Evolutionary conservation across 169 alveolate species (phyloP).

Genomic region (Plasmodium blacklocki): DNA sequence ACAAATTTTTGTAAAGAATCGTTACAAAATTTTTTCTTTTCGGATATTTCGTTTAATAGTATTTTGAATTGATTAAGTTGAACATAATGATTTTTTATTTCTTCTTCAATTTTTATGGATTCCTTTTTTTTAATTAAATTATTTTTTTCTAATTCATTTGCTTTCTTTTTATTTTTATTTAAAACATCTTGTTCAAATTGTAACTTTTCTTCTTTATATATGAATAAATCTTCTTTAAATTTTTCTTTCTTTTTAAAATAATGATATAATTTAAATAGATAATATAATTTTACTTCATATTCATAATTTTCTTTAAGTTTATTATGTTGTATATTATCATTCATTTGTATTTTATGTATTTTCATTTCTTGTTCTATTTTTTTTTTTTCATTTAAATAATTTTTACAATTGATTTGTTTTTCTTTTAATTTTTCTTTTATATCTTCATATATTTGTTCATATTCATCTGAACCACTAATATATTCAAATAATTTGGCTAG

Average conservation of each 20-base stretch:
- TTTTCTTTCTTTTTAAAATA: slow-evolving; percentile 39
- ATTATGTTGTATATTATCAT: slow-evolving; percentile 59
- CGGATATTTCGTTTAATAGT: slow-evolving; percentile 33
- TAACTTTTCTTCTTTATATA: slow-evolving; percentile 25
- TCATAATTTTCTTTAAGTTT: slow-evolving; percentile 52
- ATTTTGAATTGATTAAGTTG: slow-evolving; percentile 20
- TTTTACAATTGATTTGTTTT: slow-evolving; percentile 51
- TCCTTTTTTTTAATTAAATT: slow-evolving; percentile 40
- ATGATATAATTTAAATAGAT: slow-evolving; percentile 46
- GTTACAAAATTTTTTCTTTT: slow-evolving; percentile 21
- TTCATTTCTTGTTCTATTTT: slow-evolving; percentile 69
- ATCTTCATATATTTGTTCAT: slow-evolving; percentile 73
- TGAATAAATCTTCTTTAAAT: slow-evolving; percentile 19
- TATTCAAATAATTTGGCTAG: slow-evolving; percentile 90
- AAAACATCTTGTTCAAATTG: slow-evolving; percentile 54
- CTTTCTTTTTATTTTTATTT: slow-evolving; percentile 26
- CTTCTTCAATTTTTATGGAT: slow-evolving; percentile 22
- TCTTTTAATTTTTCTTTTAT: slow-evolving; percentile 60
- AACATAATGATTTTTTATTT: slow-evolving; percentile 6
- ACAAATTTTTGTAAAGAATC: slow-evolving; percentile 1
- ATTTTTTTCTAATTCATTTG: slow-evolving; percentile 41
- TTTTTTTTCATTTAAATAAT: slow-evolving; percentile 51
- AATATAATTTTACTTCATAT: slow-evolving; percentile 10
- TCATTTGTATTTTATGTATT: slow-evolving; percentile 42
- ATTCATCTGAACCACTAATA: slow-evolving; percentile 90